Percentiles rank a stretch among this genome's conserved stretches.
Conservation (phyloP, 78 protist species). For the Salpingoeca rosetta region DNA sequence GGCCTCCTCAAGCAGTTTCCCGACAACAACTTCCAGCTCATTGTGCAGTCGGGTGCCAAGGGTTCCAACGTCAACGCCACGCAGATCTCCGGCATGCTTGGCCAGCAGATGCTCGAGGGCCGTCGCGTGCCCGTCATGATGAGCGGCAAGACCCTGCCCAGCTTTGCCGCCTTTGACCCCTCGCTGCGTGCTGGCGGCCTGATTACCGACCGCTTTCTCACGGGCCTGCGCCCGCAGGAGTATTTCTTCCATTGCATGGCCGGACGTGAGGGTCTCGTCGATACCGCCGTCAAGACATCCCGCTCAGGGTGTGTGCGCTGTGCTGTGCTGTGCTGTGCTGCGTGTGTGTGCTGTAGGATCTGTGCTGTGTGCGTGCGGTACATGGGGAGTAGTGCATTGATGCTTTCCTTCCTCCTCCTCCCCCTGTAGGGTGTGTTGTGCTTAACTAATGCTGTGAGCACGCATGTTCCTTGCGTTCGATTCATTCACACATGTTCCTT, state of each 20-base stretch:
- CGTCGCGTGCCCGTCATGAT: constrained; percentile 92
- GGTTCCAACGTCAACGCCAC: constrained; percentile 91
- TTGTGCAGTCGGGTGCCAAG: constrained; percentile 96
- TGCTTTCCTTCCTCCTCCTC: no score
- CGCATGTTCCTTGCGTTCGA: no score
- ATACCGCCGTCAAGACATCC: constrained; percentile 99
- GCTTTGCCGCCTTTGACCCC: constrained; percentile 65
- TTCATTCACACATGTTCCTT: no score
- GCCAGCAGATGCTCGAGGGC: constrained; percentile 96
- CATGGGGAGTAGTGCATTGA: no score
- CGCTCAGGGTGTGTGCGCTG: no score
- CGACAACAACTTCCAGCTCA: constrained; percentile 76
- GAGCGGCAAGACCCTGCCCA: constrained; percentile 87
- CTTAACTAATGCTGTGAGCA: no score
- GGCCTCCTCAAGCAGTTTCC: constrained; percentile 87
- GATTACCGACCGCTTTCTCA: constrained; percentile 88
- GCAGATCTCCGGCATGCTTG: constrained; percentile 93
- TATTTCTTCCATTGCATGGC: constrained; percentile 99
- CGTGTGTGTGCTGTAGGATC: no score
- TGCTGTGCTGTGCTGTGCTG: no score
- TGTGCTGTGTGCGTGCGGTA: no score
- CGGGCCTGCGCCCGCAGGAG: constrained; percentile 92
- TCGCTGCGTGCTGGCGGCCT: constrained; percentile 85
- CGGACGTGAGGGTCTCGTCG: constrained; percentile 98
- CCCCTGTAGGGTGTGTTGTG: no score